phyloP scores from a whole-genome alignment of 225 moss, liverwort and hornwort species.

The Climacium dendroides region DNA sequence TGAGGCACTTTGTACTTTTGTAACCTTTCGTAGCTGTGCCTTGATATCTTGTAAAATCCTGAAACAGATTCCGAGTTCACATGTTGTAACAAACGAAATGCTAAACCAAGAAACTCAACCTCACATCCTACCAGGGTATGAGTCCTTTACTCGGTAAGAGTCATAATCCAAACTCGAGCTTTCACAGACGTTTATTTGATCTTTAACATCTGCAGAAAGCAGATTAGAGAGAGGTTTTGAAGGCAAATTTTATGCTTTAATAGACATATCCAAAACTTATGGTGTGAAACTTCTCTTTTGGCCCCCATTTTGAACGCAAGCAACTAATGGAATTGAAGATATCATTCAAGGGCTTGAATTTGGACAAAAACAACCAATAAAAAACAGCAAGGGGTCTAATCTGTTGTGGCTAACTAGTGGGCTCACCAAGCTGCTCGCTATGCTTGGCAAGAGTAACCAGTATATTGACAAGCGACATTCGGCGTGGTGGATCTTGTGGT shows the following conservation, averaged over 20 bases:
- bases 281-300: too few species aligned
- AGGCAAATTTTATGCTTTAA: neutral
- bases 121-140: neutral
- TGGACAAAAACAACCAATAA: neutral
- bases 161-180: neutral
- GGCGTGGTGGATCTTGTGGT: conserved; percentile 37
- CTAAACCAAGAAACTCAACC: neutral
- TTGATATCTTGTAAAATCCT: conserved; percentile 80
- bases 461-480: conserved; percentile 75
- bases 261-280: neutral
- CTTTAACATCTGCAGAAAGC: neutral
- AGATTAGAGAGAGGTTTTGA: neutral
- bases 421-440: conserved; percentile 85
- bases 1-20: conserved; percentile 64
- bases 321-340: neutral
- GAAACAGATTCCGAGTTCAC: neutral
- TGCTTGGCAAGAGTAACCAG: conserved; percentile 84
- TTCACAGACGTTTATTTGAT: neutral
- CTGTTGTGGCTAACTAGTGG: neutral
- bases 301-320: neutral
- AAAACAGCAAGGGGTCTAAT: neutral
- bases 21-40: conserved; percentile 64
- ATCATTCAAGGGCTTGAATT: neutral
- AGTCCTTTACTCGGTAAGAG: neutral
- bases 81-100: neutral